phyloP scores from a whole-genome alignment of 1,139 yeast genomes.

The Yamadazyma jaroonii region DNA sequence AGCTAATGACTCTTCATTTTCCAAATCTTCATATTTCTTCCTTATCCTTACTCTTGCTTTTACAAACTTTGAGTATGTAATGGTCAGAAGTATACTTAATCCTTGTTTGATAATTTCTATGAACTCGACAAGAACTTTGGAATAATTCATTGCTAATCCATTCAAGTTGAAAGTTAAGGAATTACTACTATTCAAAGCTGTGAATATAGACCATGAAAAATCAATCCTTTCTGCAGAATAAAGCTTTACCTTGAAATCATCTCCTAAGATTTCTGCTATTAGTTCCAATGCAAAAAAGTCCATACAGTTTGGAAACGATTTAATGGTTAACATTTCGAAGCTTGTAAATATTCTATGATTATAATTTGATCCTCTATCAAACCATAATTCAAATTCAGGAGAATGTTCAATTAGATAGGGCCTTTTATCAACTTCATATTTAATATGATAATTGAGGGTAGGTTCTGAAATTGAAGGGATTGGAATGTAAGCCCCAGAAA shows the following conservation, averaged over 20 bases:
- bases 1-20: slow-evolving; percentile 36
- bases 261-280: slow-evolving; percentile 44
- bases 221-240: slow-evolving; percentile 53
- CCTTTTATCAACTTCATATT: background rate
- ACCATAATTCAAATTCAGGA: slow-evolving; percentile 48
- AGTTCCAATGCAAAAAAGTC: slow-evolving; percentile 38
- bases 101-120: slow-evolving; percentile 19
- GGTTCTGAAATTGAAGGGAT: slow-evolving; percentile 2
- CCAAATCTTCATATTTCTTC: slow-evolving; percentile 38
- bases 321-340: slow-evolving; percentile 32
- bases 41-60: slow-evolving; percentile 43
- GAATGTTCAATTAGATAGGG: slow-evolving; percentile 11
- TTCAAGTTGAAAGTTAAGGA: slow-evolving; percentile 47
- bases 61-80: slow-evolving; percentile 34
- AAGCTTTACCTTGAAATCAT: slow-evolving; percentile 31
- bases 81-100: slow-evolving; percentile 12
- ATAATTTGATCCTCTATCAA: slow-evolving; percentile 26
- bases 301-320: slow-evolving; percentile 2
- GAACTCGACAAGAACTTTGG: slow-evolving; percentile 19
- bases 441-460: slow-evolving; percentile 7
- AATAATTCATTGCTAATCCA: slow-evolving; percentile 45
- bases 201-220: slow-evolving; percentile 51
- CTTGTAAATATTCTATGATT: slow-evolving; percentile 34
- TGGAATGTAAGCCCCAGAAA: background rate
- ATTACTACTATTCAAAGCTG: slow-evolving; percentile 50